Percentiles rank a stretch among this genome's conserved stretches.
Conservation (phyloP, 768 basidiomycete species). For the Trametes cubensis region DNA sequence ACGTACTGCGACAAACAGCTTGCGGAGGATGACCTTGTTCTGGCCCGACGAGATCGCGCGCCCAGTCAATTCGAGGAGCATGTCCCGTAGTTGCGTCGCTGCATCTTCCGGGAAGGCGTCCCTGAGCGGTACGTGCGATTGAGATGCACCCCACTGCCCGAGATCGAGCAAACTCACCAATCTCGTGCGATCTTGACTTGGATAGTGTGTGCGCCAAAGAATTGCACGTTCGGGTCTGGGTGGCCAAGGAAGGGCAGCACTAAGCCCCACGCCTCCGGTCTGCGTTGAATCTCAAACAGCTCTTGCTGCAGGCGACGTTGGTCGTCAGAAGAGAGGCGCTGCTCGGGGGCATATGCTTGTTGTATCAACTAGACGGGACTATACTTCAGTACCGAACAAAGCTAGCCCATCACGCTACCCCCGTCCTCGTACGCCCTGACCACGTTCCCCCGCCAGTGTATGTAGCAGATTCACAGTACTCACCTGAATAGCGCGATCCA, state of each 20-base stretch:
- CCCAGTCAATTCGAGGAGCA: slow-evolving; percentile 71
- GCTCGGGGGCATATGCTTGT: slow-evolving; percentile 61
- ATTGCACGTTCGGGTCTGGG: slow-evolving; percentile 82
- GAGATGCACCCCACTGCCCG: background rate
- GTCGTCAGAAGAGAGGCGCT: slow-evolving; percentile 54
- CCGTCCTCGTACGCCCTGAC: background rate
- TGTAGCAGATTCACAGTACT: slow-evolving; percentile 26
- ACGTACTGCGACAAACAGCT: slow-evolving; percentile 85
- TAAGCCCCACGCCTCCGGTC: slow-evolving; percentile 82
- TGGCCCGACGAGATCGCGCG: slow-evolving; percentile 61
- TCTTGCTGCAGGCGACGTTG: slow-evolving; percentile 70
- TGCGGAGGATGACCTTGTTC: slow-evolving; percentile 76
- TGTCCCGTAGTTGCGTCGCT: slow-evolving; percentile 57
- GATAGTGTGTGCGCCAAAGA: slow-evolving; percentile 92
- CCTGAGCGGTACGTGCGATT: slow-evolving; percentile 46
- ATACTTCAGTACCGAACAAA: background rate
- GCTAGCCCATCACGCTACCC: too few species aligned
- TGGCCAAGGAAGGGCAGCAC: slow-evolving; percentile 75
- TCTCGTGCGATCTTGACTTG: slow-evolving; percentile 94
- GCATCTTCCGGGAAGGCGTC: slow-evolving; percentile 71
- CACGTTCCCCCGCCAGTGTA: too few species aligned
- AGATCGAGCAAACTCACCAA: slow-evolving; percentile 56
- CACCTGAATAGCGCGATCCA: slow-evolving; percentile 64
- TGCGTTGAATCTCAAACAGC: slow-evolving; percentile 75
- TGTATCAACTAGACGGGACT: slow-evolving; percentile 58